These are phyloP conservation scores for Phytophthora nicotianae DNA, from an alignment of 352 stramenopile genomes.

Conservation along the genomic window DNA sequence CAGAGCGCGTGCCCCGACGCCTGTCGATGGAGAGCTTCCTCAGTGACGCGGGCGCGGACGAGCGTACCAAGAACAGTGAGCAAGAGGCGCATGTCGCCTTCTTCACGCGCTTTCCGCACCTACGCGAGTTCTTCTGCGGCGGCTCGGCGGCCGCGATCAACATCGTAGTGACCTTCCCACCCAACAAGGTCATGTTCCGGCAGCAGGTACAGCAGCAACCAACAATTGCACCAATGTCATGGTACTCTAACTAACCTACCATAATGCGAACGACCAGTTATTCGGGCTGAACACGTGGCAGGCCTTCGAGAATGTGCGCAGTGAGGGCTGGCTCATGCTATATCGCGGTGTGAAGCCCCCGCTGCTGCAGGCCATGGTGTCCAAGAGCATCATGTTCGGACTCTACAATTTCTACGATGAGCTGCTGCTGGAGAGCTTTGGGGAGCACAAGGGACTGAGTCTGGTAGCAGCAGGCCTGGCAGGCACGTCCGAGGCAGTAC, in stretches of 20 bases:
- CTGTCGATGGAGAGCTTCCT: slow-evolving; percentile 36
- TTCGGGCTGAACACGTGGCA: slow-evolving; percentile 75
- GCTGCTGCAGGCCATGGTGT: slow-evolving; percentile 83
- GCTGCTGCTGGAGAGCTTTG: slow-evolving; percentile 50
- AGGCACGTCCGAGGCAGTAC: slow-evolving; percentile 81
- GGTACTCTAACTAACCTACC: neutral
- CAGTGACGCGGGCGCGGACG: slow-evolving; percentile 20
- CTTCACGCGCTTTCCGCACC: slow-evolving; percentile 64
- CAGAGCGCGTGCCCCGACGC: slow-evolving; percentile 1
- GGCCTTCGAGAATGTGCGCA: slow-evolving; percentile 72
- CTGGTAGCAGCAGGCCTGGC: slow-evolving; percentile 67
- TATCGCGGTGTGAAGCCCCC: slow-evolving; percentile 88
- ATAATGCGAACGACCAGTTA: slow-evolving; percentile 39
- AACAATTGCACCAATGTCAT: neutral
- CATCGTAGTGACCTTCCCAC: slow-evolving; percentile 86
- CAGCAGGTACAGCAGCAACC: slow-evolving; percentile 68
- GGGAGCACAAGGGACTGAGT: slow-evolving; percentile 47
- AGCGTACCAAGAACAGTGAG: slow-evolving; percentile 8
- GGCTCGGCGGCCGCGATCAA: slow-evolving; percentile 86
- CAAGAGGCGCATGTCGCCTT: slow-evolving; percentile 25
- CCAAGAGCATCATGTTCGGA: slow-evolving; percentile 92
- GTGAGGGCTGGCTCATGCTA: slow-evolving; percentile 65
- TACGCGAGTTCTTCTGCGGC: slow-evolving; percentile 85
- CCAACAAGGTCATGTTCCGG: slow-evolving; percentile 92
- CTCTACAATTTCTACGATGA: slow-evolving; percentile 90